Evolutionary conservation across 2,329 filamentous ascomycete species (phyloP), one percentile per base, ranked within the genome.

Genomic region (Botrytis fragariae): DNA sequence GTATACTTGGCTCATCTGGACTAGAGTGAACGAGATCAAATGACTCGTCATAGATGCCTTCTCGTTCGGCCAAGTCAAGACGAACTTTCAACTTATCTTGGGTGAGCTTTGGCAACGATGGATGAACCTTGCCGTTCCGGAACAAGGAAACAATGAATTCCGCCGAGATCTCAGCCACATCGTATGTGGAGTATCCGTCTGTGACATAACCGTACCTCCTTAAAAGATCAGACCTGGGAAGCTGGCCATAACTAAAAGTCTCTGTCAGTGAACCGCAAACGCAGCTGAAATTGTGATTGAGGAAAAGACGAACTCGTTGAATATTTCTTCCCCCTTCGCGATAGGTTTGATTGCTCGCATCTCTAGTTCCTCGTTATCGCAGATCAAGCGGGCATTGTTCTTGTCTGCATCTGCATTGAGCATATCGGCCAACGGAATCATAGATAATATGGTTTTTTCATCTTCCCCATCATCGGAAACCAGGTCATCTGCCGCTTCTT

Each of bases 401-500:
- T 84, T 84, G 75, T 91, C 87, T 9, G 88, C 90, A 80, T 93
- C 89, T 7, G 90, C 90, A 77, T 92, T 93, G 32, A 93, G 85
- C 82, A 92, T 87, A 80, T 92, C 91, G n/a, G 90, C 91, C 73
- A 93, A 81, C 4, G 91, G 91, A 1, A 93, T 87, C 89, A 92
- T 91, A 62, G 88, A 90, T 77, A 92, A 91, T 57, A 79, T 76
- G 1, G 79, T 79, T 51, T 83, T 79, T 48, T 84, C 83, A 37
- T 86, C 84, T 35, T 84, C 82, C 18, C 85, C 85, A 76, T 87
- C 84, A 22, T 84, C 85, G 25, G 79, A 80, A 75, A 85, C 78
- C 68, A 85, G 84, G 6, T 84, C 84, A 54, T 84, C 84, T 71
- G 85, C 83, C 12, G 82, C 82, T 6, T 87, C 87, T 37, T 87